phyloP scores from a whole-genome alignment of 2,329 filamentous ascomycete genomes.

The Aspergillus awamori region DNA sequence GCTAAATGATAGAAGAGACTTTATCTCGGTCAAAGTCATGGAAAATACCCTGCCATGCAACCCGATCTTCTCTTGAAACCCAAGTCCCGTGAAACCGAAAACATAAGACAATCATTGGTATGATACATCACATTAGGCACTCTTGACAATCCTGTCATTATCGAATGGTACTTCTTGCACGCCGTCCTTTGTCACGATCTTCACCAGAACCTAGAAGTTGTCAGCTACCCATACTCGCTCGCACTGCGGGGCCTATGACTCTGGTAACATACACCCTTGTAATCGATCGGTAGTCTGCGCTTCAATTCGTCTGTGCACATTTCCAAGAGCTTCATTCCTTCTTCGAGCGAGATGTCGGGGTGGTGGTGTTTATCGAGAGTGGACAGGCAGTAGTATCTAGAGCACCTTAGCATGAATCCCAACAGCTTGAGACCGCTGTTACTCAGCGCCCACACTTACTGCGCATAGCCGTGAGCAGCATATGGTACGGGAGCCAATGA shows the following conservation, averaged over 20 bases:
- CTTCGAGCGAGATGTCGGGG: constrained; percentile 83
- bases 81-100: constrained; percentile 34
- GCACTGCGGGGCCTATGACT: constrained; percentile 3
- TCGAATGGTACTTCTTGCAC: constrained; percentile 83
- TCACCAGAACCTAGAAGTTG: constrained; percentile 62
- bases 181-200: constrained; percentile 93
- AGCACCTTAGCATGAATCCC: constrained; percentile 20
- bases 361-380: constrained; percentile 99
- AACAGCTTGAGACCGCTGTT: not conserved
- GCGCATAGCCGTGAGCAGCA: constrained; percentile 95
- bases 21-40: constrained; percentile 22
- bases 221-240: constrained; percentile 16
- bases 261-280: constrained; percentile 76
- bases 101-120: constrained; percentile 33
- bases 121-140: constrained; percentile 47
- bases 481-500: constrained; percentile 87
- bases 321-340: constrained; percentile 87
- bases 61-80: constrained; percentile 26
- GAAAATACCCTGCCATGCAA: constrained; percentile 26
- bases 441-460: constrained; percentile 60
- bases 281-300: constrained; percentile 94
- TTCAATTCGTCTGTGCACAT: constrained; percentile 98
- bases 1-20: constrained; percentile 14
- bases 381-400: constrained; percentile 92
- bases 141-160: constrained; percentile 66